These are phyloP conservation scores for Triglochin maritima DNA, from an alignment of 106 monocot genomes.

Conservation along the genomic window DNA sequence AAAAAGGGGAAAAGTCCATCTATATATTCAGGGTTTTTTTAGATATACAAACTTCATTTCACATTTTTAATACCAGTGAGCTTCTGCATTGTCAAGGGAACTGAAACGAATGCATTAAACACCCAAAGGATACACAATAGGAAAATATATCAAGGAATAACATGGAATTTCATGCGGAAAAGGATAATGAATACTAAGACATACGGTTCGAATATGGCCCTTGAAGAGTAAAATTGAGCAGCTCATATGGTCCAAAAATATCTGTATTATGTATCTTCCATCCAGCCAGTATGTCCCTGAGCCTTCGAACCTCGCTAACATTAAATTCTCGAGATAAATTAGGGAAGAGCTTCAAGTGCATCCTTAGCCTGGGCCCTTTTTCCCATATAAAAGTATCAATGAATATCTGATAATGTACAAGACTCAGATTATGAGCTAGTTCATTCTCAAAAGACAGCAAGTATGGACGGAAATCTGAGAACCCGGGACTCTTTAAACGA, in stretches of 20 bases:
- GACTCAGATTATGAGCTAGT: conserved; percentile 32
- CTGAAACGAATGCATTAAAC: too few species aligned
- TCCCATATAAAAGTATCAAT: conserved; percentile 63
- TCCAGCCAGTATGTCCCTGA: conserved; percentile 30
- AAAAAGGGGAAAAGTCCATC: too few species aligned
- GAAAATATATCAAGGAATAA: too few species aligned
- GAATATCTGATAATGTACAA: conserved; percentile 49
- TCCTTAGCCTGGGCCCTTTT: conserved; percentile 59
- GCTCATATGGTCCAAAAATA: conserved; percentile 87
- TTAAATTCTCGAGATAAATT: conserved; percentile 36
- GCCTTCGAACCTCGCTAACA: conserved; percentile 50
- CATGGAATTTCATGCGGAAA: too few species aligned
- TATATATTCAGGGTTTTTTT: too few species aligned
- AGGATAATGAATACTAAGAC: not conserved
- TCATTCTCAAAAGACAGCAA: conserved; percentile 27
- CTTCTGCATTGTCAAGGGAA: too few species aligned
- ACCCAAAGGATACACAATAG: too few species aligned
- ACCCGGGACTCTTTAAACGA: conserved; percentile 87
- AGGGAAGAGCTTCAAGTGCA: conserved; percentile 78
- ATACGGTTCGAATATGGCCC: conserved; percentile 62
- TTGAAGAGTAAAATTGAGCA: conserved; percentile 68
- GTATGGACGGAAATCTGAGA: conserved; percentile 75
- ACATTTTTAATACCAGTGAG: too few species aligned
- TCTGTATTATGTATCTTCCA: conserved; percentile 60
- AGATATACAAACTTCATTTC: too few species aligned